Conservation (phyloP, 2,329 filamentous ascomycete species). For the Aspergillus costaricaensis region DNA sequence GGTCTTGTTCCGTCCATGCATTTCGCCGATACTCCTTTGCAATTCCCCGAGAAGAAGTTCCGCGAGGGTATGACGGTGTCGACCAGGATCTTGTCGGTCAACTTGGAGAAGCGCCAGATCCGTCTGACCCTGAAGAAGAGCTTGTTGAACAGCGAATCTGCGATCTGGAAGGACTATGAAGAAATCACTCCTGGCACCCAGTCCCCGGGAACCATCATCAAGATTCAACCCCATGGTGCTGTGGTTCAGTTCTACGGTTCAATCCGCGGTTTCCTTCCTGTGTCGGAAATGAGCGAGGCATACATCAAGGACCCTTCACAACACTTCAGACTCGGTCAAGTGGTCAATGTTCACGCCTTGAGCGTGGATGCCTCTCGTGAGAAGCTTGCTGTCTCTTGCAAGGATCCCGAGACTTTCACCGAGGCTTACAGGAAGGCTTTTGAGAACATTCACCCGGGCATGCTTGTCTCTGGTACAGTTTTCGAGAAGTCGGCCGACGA, state of each 20-base stretch:
- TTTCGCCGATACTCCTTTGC: conserved; percentile 80
- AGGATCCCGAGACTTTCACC: conserved; percentile 78
- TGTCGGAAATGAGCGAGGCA: conserved; percentile 97
- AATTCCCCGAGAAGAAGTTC: conserved; percentile 96
- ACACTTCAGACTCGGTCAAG: conserved; percentile 88
- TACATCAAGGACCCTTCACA: conserved; percentile 86
- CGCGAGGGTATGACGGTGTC: conserved; percentile 82
- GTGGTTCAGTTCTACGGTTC: conserved; percentile 89
- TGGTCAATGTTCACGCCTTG: conserved; percentile 85
- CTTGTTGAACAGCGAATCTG: conserved; percentile 81
- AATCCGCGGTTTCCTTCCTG: conserved; percentile 82
- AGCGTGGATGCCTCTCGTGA: conserved; percentile 71
- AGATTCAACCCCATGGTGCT: conserved; percentile 74
- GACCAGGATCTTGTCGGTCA: conserved; percentile 78
- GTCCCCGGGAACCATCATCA: conserved; percentile 83
- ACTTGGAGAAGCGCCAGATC: conserved; percentile 73
- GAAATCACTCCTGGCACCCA: conserved; percentile 73
- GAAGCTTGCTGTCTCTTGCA: conserved; percentile 86
- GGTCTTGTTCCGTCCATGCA: conserved; percentile 89
- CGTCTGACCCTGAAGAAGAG: conserved; percentile 93
- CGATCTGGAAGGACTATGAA: conserved; percentile 77
- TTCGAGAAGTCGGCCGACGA: conserved; percentile 79
- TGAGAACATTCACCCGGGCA: conserved; percentile 70
- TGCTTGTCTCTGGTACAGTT: conserved; percentile 74
- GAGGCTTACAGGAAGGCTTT: conserved; percentile 74